These are phyloP conservation scores for Acidiella bohemica DNA, from an alignment of 495 filamentous ascomycete genomes.

Conservation along the genomic window DNA sequence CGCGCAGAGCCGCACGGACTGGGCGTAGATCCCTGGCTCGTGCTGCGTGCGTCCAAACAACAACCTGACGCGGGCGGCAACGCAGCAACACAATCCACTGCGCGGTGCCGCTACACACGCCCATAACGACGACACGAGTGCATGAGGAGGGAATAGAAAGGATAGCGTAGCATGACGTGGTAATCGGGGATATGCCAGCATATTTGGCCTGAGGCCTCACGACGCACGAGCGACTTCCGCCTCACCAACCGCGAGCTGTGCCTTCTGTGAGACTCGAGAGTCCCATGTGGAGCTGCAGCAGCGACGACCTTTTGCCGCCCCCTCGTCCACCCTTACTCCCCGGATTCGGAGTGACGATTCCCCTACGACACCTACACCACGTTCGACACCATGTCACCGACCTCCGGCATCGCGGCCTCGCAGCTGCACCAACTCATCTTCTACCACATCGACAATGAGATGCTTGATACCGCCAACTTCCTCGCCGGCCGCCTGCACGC, in stretches of 20 bases:
- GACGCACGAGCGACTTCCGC: too few relatives aligned
- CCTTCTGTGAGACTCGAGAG: too few relatives aligned
- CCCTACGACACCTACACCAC: neutral
- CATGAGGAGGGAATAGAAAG: neutral
- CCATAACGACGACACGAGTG: neutral
- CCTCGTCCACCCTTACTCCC: neutral
- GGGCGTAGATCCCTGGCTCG: neutral
- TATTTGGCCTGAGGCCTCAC: too few relatives aligned
- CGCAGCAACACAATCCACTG: neutral
- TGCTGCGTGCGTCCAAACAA: neutral
- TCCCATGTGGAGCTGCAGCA: neutral
- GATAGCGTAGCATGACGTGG: neutral
- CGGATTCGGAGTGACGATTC: neutral
- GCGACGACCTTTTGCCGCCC: neutral
- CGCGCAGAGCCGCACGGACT: neutral
- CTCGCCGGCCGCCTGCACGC: slow-evolving; percentile 75
- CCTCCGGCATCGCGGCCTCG: slow-evolving; percentile 48
- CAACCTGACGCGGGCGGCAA: neutral
- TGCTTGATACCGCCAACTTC: slow-evolving; percentile 79
- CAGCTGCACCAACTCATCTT: slow-evolving; percentile 76
- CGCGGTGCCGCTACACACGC: neutral
- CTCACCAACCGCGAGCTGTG: too few relatives aligned
- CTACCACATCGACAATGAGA: slow-evolving; percentile 86
- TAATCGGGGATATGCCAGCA: too few relatives aligned
- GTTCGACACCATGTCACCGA: slow-evolving; percentile 51